Base-by-base conservation (phyloP, 768 basidiomycete species). In the Xerocomellus dryophilus region DNA sequence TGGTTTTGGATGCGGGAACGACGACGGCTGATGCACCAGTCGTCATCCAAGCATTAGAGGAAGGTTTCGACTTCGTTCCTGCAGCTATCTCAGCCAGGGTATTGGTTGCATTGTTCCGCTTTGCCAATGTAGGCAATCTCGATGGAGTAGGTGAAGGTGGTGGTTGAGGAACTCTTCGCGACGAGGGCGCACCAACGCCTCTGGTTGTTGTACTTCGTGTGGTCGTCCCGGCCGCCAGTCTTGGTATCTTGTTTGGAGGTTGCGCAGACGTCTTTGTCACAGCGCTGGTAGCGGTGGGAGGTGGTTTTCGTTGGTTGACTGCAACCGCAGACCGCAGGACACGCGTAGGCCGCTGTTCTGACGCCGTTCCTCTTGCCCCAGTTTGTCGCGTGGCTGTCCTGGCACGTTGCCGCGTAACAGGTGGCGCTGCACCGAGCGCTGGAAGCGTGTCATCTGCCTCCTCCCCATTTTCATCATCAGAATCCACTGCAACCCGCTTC, bases 11-110 rank as follows among this genome's bases (percentile, higher is more conserved):
- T 15, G 80, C 81, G 18, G 88, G 84, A 14, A 84, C 81, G 38
- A 93, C 86, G 34, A 91, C 83, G 4, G 84, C 81, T 7, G 69
- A 50, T 77, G 79, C 78, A 64, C 86, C 85, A 38, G 82, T 83
- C 58, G 81, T 86, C 75, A 93, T 88, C 91, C 91, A 93, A 4
- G 85, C 80, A 69, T 85, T 79, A 9, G 79, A 74, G 2, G 73
- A 60, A 4, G 71, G 65, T 38, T 73, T 71, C 31, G 63, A 47
- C 41, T 76, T 71, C 27, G 73, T 68, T 32, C 69, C 67, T 39
- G 66, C 69, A 31, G 77, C 76, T 31, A 81, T 77, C 60, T 85
- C 83, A 39, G 72, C 78, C 57, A 85, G 69, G 60, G 72, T 79
- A 70, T 61, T 77, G 70, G 67, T 52, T 10, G 64, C 67, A 47